Conservation (phyloP, 2,329 filamentous ascomycete species). For the Simplicillium sp. region DNA sequence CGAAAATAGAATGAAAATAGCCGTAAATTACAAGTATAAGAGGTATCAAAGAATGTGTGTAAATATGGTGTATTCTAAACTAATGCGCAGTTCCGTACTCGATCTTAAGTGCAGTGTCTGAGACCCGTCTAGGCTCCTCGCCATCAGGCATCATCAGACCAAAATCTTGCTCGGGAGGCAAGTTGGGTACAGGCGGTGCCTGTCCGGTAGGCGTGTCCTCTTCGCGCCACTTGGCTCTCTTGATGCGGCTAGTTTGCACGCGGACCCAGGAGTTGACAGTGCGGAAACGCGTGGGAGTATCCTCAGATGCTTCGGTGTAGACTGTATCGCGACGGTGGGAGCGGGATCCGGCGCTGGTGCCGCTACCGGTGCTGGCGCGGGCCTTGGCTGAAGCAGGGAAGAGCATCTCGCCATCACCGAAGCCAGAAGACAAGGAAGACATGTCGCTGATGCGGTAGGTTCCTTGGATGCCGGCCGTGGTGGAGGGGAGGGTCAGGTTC, state of each 20-base stretch:
- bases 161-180: conserved; percentile 36
- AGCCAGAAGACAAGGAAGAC: conserved; percentile 55
- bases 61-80: no score
- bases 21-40: no score
- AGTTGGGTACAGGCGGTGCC: conserved; percentile 28
- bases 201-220: conserved; percentile 16
- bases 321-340: conserved; percentile 33
- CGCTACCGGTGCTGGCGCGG: conserved; percentile 5
- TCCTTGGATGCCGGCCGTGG: conserved; percentile 13
- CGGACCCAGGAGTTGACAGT: conserved; percentile 55
- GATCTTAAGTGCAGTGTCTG: conserved; percentile 8
- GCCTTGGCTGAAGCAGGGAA: conserved; percentile 23
- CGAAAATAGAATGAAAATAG: conserved; percentile 10
- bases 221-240: conserved; percentile 31
- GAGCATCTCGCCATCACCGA: conserved; percentile 52
- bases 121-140: conserved; percentile 34
- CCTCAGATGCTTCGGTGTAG: conserved; percentile 43
- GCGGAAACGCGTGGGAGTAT: conserved; percentile 45
- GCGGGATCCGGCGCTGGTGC: conserved; percentile 2
- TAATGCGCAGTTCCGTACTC: not conserved
- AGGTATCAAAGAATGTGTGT: not conserved
- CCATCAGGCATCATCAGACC: conserved; percentile 42
- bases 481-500: conserved; percentile 22
- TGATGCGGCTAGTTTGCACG: conserved; percentile 49
- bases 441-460: conserved; percentile 36